Evolutionary conservation across 352 stramenopile genomes (phyloP).

Genomic region (Pythium brachiatum): DNA sequence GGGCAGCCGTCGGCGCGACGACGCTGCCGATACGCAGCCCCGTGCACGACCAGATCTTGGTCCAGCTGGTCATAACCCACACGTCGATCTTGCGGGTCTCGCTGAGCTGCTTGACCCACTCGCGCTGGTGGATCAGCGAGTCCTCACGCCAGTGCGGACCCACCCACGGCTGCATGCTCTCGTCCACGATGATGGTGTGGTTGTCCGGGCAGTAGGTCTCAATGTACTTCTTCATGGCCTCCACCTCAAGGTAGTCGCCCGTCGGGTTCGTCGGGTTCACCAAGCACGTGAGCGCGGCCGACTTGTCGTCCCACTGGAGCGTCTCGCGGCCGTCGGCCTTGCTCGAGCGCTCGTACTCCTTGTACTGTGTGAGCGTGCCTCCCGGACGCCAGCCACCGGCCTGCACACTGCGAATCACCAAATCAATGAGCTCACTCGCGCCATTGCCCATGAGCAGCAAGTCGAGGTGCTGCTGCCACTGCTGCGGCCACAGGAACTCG

Average conservation of each 20-base stretch:
- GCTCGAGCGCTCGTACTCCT: slow-evolving; percentile 86
- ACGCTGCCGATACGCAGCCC: slow-evolving; percentile 86
- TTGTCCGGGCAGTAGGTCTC: slow-evolving; percentile 77
- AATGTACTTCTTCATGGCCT: slow-evolving; percentile 87
- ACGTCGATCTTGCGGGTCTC: slow-evolving; percentile 80
- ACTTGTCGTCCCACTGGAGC: slow-evolving; percentile 68
- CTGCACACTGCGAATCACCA: slow-evolving; percentile 84
- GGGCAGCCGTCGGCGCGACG: slow-evolving; percentile 72
- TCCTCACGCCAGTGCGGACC: slow-evolving; percentile 81
- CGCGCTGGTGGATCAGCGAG: slow-evolving; percentile 84
- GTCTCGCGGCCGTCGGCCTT: slow-evolving; percentile 78
- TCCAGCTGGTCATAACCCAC: slow-evolving; percentile 92
- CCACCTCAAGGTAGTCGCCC: slow-evolving; percentile 83
- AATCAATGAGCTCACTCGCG: slow-evolving; percentile 83
- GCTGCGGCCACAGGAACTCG: slow-evolving; percentile 79
- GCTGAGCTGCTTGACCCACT: slow-evolving; percentile 77
- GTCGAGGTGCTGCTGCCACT: slow-evolving; percentile 53
- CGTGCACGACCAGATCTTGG: slow-evolving; percentile 92
- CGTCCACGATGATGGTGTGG: slow-evolving; percentile 90
- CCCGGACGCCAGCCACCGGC: slow-evolving; percentile 69
- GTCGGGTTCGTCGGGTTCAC: slow-evolving; percentile 91
- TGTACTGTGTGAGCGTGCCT: slow-evolving; percentile 80
- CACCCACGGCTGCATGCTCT: slow-evolving; percentile 91
- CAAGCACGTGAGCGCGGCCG: slow-evolving; percentile 77
- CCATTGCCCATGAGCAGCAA: slow-evolving; percentile 83